Evolutionary conservation across 176 grass and related monocot species (phyloP).

Genomic region (Typha latifolia): DNA sequence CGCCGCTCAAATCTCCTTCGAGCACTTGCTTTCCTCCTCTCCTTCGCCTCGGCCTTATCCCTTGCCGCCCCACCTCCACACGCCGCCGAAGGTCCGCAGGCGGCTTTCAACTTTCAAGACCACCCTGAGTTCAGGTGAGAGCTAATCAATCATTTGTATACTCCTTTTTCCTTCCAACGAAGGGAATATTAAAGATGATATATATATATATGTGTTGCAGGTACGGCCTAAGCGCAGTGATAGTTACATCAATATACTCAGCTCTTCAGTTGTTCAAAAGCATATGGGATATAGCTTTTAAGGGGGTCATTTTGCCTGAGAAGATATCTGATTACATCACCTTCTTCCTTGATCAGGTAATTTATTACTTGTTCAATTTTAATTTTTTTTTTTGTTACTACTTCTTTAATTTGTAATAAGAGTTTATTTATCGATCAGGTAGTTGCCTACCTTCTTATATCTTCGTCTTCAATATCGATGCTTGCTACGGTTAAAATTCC

Average conservation of each 20-base stretch:
- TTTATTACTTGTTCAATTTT: background rate
- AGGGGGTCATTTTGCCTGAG: background rate
- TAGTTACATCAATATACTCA: background rate
- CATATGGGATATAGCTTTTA: slow-evolving; percentile 8
- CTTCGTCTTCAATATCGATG: slow-evolving; percentile 1
- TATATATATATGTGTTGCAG: background rate
- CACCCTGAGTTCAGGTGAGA: background rate
- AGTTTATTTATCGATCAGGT: background rate
- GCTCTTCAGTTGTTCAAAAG: slow-evolving; percentile 6
- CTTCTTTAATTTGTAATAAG: background rate
- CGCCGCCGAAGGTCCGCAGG: background rate
- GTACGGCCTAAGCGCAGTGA: background rate
- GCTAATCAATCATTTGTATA: too few relatives aligned
- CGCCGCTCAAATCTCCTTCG: background rate
- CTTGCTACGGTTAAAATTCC: background rate
- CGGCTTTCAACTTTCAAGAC: background rate
- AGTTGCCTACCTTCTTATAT: slow-evolving; percentile 9
- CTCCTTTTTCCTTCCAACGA: background rate
- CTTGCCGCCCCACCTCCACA: background rate
- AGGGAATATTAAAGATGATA: too few relatives aligned
- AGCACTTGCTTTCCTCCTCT: slow-evolving; percentile 3
- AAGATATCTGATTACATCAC: slow-evolving; percentile 6
- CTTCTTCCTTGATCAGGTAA: slow-evolving; percentile 12
- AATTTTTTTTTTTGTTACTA: background rate
- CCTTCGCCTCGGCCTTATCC: slow-evolving; percentile 9